Base-by-base conservation (phyloP, 2,329 filamentous ascomycete genomes). In the Monilinia fructigena region DNA sequence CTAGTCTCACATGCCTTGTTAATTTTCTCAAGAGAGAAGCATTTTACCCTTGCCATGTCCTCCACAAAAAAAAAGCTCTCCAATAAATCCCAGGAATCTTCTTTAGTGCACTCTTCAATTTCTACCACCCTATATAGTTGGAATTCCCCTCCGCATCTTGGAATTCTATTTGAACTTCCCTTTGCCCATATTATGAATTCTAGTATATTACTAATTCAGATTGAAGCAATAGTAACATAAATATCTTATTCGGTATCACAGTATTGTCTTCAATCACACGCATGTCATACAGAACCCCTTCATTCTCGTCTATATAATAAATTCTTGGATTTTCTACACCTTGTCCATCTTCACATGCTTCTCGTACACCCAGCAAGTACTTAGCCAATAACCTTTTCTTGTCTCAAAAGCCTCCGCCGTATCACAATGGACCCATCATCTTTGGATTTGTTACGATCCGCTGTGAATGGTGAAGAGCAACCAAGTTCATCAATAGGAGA, bases 361-460 rank as follows among this genome's bases (percentile, higher is more conserved):
- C 28, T 12, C n/a, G 45, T 52, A 38, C 58, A 38, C 31, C 4
- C 14, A 23, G 4, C 31, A 23, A 50, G 31, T 52, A 50, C 45
- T 61, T 61, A 20, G 58, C 45, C n/a, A 14, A 50, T 50, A 38
- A 26, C 1, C 5, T 12, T 45, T 50, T 50, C 28, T 40, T 10
- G 45, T 50, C n/a, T 40, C 58, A 28, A 47, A 20, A 31, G 18
- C 50, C 20, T 50, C 20, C 11, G 8, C 45, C 38, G 31, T 61
- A 14, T 26, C 45, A 40, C 58, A 26, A 61, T 61, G 58, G 58
- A 61, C 50, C 31, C 45, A 7, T 31, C 47, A 40, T 61, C 40
- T 66, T 56, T 14, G 67, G 67, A 62, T 65, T 69, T 28, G 64
- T 67, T 35, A 23, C 45, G 26, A 50, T 61, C 58, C 45, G 58